A percentile compares a stretch with the other conserved stretches of the same genome.
Evolutionary conservation across 169 alveolate species (phyloP).

Genomic region (Cryptosporidium ubiquitum): DNA sequence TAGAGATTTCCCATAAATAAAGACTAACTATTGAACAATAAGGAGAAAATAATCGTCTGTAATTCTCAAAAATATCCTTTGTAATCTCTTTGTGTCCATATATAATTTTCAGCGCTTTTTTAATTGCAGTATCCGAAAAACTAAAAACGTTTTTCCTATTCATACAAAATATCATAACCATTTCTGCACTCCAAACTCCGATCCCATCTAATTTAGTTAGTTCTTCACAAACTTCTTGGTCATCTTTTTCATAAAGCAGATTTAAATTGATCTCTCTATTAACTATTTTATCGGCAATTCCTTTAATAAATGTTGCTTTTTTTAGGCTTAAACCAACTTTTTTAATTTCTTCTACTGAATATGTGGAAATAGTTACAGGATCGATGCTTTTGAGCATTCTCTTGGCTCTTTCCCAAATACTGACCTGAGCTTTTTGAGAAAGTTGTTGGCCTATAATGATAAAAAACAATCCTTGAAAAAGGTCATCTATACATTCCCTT

Average conservation of each 20-base stretch:
- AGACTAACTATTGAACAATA: background rate
- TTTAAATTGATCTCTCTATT: background rate
- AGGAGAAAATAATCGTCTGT: background rate
- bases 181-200: slow-evolving; percentile 5
- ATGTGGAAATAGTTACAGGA: background rate
- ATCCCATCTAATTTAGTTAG: slow-evolving; percentile 4
- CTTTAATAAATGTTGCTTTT: background rate
- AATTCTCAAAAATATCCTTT: background rate
- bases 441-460: background rate
- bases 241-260: slow-evolving; percentile 1
- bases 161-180: slow-evolving; percentile 8
- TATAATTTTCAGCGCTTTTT: background rate
- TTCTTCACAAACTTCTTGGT: background rate
- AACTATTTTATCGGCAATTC: background rate
- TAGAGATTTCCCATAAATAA: background rate
- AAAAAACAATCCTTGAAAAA: background rate
- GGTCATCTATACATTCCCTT: background rate
- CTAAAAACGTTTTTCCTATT: background rate
- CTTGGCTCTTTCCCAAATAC: background rate
- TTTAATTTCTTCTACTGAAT: background rate
- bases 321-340: background rate
- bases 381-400: background rate
- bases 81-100: slow-evolving; percentile 7
- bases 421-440: background rate
- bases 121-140: background rate